These are phyloP conservation scores for Microdochium paspali DNA, from an alignment of 2,329 filamentous ascomycete genomes.

Conservation along the genomic window DNA sequence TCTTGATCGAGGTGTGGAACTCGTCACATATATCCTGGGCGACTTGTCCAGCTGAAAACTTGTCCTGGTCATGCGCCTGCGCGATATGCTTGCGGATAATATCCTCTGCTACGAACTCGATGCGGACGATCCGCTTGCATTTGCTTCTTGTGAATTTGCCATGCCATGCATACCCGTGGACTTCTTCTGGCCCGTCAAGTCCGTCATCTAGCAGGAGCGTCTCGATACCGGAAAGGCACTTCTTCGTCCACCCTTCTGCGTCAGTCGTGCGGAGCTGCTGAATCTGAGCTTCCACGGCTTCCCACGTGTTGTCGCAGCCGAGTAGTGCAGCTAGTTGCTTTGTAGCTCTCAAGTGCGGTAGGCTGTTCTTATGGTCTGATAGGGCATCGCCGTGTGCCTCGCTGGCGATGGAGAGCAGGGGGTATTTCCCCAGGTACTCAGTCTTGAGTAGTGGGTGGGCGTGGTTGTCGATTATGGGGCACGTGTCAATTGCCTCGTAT, in stretches of 20 bases:
- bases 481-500: slow-evolving; percentile 32
- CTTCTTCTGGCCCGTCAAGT: slow-evolving; percentile 43
- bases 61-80: slow-evolving; percentile 18
- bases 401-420: slow-evolving; percentile 53
- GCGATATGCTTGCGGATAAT: slow-evolving; percentile 41
- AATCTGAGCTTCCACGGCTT: slow-evolving; percentile 34
- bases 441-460: slow-evolving; percentile 58
- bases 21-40: slow-evolving; percentile 35
- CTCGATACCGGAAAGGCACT: slow-evolving; percentile 64
- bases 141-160: slow-evolving; percentile 52
- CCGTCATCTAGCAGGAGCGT: slow-evolving; percentile 73
- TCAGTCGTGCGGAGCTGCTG: slow-evolving; percentile 29
- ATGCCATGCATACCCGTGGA: slow-evolving; percentile 55
- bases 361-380: slow-evolving; percentile 46
- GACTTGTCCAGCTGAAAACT: slow-evolving; percentile 21
- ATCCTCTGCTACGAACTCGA: slow-evolving; percentile 61
- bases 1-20: slow-evolving; percentile 42
- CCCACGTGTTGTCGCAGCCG: slow-evolving; percentile 54
- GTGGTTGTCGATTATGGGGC: slow-evolving; percentile 65
- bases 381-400: slow-evolving; percentile 66
- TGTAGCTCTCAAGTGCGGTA: slow-evolving; percentile 62
- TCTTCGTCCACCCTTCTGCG: slow-evolving; percentile 47
- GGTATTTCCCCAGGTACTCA: slow-evolving; percentile 33
- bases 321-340: slow-evolving; percentile 59
- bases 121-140: slow-evolving; percentile 66